These are phyloP conservation scores for Hyaloperonospora arabidopsidis DNA, from an alignment of 352 stramenopile genomes.

Conservation along the genomic window DNA sequence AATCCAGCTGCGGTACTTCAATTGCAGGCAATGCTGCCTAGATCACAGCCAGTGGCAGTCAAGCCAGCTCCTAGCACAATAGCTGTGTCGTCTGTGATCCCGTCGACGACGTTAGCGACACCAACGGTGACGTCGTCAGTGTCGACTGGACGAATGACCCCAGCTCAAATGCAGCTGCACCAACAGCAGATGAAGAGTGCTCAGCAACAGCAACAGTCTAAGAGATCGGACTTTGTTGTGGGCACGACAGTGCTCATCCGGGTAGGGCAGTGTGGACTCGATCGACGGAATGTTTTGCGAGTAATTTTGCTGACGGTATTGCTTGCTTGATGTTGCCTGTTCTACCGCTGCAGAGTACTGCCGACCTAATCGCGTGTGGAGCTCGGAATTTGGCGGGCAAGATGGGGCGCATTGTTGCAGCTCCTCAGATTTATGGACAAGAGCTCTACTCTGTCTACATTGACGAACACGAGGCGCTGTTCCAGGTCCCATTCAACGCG, in stretches of 20 bases:
- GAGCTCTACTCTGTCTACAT: constrained; percentile 81
- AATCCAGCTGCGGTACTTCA: constrained; percentile 29
- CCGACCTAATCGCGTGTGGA: constrained; percentile 63
- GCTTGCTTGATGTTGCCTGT: not conserved
- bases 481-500: constrained; percentile 75
- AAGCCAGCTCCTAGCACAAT: constrained; percentile 28
- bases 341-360: constrained; percentile 38
- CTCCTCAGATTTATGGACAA: constrained; percentile 66
- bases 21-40: constrained; percentile 28
- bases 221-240: constrained; percentile 55
- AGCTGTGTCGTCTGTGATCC: constrained; percentile 19
- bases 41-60: constrained; percentile 18
- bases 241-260: constrained; percentile 62
- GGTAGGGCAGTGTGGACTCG: constrained; percentile 24
- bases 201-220: constrained; percentile 27
- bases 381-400: constrained; percentile 69
- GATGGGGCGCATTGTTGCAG: constrained; percentile 63
- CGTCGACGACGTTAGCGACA: constrained; percentile 21
- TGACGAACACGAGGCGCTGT: constrained; percentile 73
- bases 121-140: constrained; percentile 16
- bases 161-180: constrained; percentile 28
- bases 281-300: not conserved
- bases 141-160: constrained; percentile 18
- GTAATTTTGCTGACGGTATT: constrained; percentile 2
- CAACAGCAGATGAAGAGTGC: constrained; percentile 32